A percentile compares a stretch with the other conserved stretches of the same genome.
Conservation (phyloP, 2,329 filamentous ascomycete genomes). For the Epichloe uncinata region DNA sequence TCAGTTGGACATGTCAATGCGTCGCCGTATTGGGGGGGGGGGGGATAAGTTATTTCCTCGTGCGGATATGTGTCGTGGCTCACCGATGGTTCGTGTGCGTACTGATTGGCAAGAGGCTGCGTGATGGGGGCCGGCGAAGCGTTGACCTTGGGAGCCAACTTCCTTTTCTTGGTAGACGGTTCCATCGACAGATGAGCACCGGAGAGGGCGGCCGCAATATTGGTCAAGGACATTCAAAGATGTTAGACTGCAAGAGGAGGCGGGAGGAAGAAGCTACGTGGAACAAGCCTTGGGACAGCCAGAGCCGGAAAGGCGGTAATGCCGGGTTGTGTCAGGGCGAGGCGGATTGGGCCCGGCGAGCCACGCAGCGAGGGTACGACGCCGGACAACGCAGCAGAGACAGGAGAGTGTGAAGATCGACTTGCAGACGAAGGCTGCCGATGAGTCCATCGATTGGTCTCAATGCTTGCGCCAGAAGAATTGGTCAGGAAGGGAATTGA, state of each 20-base stretch:
- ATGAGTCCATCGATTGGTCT: slow-evolving; percentile 5
- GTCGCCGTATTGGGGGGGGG: not conserved
- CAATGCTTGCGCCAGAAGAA: slow-evolving; percentile 3
- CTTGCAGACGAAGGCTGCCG: not conserved
- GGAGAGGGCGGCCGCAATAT: slow-evolving; percentile 9
- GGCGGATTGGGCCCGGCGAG: slow-evolving; percentile 1
- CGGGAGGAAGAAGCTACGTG: not conserved
- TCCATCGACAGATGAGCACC: slow-evolving; percentile 21
- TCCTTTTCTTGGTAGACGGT: slow-evolving; percentile 30
- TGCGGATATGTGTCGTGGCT: not conserved
- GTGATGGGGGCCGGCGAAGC: slow-evolving; percentile 18
- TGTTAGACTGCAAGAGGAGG: not conserved
- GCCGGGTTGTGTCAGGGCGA: not conserved
- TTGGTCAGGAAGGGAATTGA: too few species aligned
- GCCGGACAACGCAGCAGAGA: not conserved
- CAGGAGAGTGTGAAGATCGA: not conserved
- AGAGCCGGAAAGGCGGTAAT: slow-evolving; percentile 1
- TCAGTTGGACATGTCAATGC: not conserved
- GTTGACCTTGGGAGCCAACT: slow-evolving; percentile 29
- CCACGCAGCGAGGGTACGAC: not conserved
- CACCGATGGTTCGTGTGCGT: slow-evolving; percentile 6
- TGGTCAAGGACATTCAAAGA: slow-evolving; percentile 6
- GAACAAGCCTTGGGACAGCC: not conserved
- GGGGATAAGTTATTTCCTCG: not conserved
- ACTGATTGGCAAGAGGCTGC: slow-evolving; percentile 11